Evolutionary conservation across 805 yeast species (phyloP), one percentile per base, ranked within the genome.

Genomic region (Zygosaccharomyces pseudorouxii): DNA sequence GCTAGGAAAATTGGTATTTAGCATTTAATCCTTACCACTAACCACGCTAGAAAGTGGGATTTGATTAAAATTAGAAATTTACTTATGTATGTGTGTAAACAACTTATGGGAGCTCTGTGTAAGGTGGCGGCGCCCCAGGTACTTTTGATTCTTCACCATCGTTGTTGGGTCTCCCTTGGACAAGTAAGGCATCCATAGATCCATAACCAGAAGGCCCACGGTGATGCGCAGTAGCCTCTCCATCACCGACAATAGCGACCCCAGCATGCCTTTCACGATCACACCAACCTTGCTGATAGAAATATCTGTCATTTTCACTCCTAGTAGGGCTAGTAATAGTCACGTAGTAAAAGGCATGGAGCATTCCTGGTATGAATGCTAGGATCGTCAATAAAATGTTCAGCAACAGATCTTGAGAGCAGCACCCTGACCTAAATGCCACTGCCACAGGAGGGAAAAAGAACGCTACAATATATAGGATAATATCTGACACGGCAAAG

Each of bases 381-480:
- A 87, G 73, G 53, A 81, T 64, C 19, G 90, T 82, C 60, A 87
- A 75, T 38, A 86, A 58, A 42, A 84, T 68, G 69, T 85, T 84
- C 60, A 86, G 59, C 35, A 80, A 65, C 12, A 75, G 61, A 43
- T 84, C 86, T 29, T 69, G 60, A 2, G 84, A 71, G 55, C 79
- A 80, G 12, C 77, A 46, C 1, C 93, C 93, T 42, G 80, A 69
- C 59, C 89, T 73, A 31, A 83, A 72, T 64, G 81, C 67, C 9
- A 86, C 89, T 0, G 90, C 86, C 10, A 85, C 70, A 0, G 93
- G 93, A 2, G 95, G 93, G 60, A 82, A 73, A 44, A 85, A 71
- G 43, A 84, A 73, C 2, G 88, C 82, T 6, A 81, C 61, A 1
- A 81, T 55, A 48, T 81, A 79, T 12, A 86, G 75, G 11, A 80